phyloP scores from a whole-genome alignment of 768 basidiomycete genomes.

The Macrolepiota fuliginosa region DNA sequence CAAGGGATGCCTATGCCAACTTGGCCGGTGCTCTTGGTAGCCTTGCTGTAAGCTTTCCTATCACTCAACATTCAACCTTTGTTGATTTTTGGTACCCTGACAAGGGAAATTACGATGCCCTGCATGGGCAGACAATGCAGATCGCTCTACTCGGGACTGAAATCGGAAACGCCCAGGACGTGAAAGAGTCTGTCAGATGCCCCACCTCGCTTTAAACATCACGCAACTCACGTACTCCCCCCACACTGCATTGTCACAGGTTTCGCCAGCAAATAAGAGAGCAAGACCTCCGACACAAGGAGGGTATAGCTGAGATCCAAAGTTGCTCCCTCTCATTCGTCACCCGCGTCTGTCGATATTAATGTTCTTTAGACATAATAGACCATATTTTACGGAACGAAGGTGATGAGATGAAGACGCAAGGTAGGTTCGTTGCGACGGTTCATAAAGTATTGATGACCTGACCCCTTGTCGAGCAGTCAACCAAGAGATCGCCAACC shows the following conservation, averaged over 20 bases:
- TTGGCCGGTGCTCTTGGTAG: conserved; percentile 9
- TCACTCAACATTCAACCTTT: neutral
- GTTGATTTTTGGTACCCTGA: neutral
- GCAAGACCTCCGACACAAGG: conserved; percentile 41
- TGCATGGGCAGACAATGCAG: conserved; percentile 43
- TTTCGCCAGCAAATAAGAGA: conserved; percentile 40
- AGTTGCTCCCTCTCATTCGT: conserved; percentile 24
- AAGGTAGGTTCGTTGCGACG: conserved; percentile 32
- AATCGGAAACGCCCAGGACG: conserved; percentile 34
- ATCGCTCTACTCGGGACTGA: conserved; percentile 38
- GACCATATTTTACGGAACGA: conserved; percentile 42
- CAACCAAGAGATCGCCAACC: conserved; percentile 41
- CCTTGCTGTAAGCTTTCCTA: conserved; percentile 9
- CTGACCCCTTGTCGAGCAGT: conserved; percentile 30
- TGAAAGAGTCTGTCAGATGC: conserved; percentile 34
- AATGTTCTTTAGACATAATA: conserved; percentile 37
- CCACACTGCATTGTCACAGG: conserved; percentile 21
- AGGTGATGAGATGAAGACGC: conserved; percentile 39
- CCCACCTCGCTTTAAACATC: neutral
- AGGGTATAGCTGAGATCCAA: conserved; percentile 48
- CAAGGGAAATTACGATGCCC: conserved; percentile 42
- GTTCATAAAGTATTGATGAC: neutral
- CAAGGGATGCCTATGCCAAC: conserved; percentile 8
- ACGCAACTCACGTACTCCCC: neutral
- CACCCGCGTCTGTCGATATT: neutral